Percentiles rank a stretch among this genome's conserved stretches.
These are phyloP conservation scores for Penicillium steckii DNA, from an alignment of 495 filamentous ascomycete genomes.

Conservation along the genomic window DNA sequence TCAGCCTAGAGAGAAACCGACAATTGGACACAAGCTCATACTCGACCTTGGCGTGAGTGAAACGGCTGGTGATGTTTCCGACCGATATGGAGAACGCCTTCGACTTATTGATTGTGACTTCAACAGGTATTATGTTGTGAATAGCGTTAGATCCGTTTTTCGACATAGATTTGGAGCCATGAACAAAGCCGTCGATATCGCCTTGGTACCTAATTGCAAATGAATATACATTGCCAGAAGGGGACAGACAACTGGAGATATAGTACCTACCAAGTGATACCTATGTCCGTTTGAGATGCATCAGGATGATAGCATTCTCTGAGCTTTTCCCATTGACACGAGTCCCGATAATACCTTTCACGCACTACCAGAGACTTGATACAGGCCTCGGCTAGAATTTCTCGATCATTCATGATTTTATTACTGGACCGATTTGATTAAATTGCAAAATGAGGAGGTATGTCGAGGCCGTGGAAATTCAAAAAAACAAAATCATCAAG, in stretches of 20 bases:
- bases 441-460: not conserved
- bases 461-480: no score
- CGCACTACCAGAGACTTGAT: not conserved
- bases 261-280: not conserved
- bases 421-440: not conserved
- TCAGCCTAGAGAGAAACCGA: not conserved
- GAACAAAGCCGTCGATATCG: not conserved
- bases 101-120: not conserved
- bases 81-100: not conserved
- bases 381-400: not conserved
- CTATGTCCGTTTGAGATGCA: not conserved
- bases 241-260: not conserved
- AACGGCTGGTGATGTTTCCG: not conserved
- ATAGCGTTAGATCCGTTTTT: not conserved
- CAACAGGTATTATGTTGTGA: not conserved
- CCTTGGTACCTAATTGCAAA: not conserved
- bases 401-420: not conserved
- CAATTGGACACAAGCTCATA: not conserved
- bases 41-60: not conserved
- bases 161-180: not conserved
- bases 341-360: not conserved
- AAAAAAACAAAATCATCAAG: no score
- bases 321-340: not conserved
- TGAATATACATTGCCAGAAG: not conserved
- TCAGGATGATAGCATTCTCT: not conserved